Evolutionary conservation across 352 stramenopile genomes (phyloP).

Genomic region (Globisporangium okanoganense): DNA sequence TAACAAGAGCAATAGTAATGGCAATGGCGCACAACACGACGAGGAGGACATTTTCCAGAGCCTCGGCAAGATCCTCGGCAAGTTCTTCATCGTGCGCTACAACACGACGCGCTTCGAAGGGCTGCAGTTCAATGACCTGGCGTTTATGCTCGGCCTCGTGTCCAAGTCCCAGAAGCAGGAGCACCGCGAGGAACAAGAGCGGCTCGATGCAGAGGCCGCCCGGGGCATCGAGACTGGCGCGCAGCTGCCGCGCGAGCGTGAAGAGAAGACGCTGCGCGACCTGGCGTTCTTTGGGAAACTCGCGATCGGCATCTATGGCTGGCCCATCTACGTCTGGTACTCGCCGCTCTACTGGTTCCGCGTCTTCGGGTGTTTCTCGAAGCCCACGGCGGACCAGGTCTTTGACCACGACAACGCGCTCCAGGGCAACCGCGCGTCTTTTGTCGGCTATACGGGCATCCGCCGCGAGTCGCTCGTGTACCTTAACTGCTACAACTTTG

Average conservation of each 20-base stretch:
- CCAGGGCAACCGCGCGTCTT: constrained; percentile 58
- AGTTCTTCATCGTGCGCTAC: constrained; percentile 75
- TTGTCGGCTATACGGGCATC: constrained; percentile 70
- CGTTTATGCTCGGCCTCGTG: constrained; percentile 66
- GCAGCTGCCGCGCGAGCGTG: constrained; percentile 36
- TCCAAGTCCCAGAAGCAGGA: constrained; percentile 54
- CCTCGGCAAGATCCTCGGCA: constrained; percentile 55
- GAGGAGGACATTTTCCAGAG: constrained; percentile 71
- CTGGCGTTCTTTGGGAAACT: constrained; percentile 62
- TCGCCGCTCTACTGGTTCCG: constrained; percentile 68
- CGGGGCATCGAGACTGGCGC: constrained; percentile 17
- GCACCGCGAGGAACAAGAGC: constrained; percentile 29
- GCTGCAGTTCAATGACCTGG: constrained; percentile 67
- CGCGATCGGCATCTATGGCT: constrained; percentile 77
- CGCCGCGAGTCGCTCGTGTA: constrained; percentile 58
- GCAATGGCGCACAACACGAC: constrained; percentile 27
- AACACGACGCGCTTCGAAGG: constrained; percentile 61
- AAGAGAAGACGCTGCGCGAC: constrained; percentile 45
- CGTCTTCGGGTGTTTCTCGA: constrained; percentile 54
- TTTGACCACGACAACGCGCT: constrained; percentile 66
- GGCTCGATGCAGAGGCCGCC: constrained; percentile 20
- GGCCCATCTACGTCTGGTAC: constrained; percentile 77
- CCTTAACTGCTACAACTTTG: constrained; percentile 75
- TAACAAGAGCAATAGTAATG: constrained; percentile 13
- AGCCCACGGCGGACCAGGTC: constrained; percentile 31